Conservation (phyloP, 78 protist genomes). For the Speleostelium caveatum region DNA sequence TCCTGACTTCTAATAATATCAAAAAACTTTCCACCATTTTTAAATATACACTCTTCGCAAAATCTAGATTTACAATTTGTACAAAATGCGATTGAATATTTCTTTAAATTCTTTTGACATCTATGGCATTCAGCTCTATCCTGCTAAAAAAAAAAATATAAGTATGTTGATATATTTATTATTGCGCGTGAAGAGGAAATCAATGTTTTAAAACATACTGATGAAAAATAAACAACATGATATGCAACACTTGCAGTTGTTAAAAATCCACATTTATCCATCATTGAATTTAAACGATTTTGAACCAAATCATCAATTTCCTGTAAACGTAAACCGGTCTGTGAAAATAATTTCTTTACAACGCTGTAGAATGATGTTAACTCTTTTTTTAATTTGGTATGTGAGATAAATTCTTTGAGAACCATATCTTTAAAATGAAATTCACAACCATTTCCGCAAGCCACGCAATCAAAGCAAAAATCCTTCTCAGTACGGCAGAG, state of each 20-base stretch:
- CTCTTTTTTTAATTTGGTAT: conserved; percentile 49
- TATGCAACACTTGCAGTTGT: conserved; percentile 66
- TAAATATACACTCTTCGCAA: conserved; percentile 27
- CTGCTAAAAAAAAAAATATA: background rate
- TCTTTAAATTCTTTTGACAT: conserved; percentile 12
- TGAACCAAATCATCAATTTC: conserved; percentile 23
- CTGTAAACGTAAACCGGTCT: conserved; percentile 4
- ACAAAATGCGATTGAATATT: conserved; percentile 30
- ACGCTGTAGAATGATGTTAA: conserved; percentile 16
- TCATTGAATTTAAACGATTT: background rate
- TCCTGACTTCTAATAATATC: conserved; percentile 6
- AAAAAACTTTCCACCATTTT: background rate
- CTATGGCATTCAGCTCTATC: conserved; percentile 40
- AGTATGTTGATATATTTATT: background rate
- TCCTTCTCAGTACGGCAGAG: conserved; percentile 14
- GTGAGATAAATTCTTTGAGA: conserved; percentile 57
- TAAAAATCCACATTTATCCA: conserved; percentile 46
- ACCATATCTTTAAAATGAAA: conserved; percentile 45
- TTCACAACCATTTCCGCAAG: conserved; percentile 53
- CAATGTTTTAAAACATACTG: no score
- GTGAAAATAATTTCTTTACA: background rate
- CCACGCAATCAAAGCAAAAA: conserved; percentile 72
- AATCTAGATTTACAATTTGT: conserved; percentile 22
- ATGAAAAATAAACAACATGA: conserved; percentile 39
- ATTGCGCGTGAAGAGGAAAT: no score